These are phyloP conservation scores for Stagonosporopsis chrysanthemi DNA, from an alignment of 2,329 filamentous ascomycete genomes.

Conservation along the genomic window DNA sequence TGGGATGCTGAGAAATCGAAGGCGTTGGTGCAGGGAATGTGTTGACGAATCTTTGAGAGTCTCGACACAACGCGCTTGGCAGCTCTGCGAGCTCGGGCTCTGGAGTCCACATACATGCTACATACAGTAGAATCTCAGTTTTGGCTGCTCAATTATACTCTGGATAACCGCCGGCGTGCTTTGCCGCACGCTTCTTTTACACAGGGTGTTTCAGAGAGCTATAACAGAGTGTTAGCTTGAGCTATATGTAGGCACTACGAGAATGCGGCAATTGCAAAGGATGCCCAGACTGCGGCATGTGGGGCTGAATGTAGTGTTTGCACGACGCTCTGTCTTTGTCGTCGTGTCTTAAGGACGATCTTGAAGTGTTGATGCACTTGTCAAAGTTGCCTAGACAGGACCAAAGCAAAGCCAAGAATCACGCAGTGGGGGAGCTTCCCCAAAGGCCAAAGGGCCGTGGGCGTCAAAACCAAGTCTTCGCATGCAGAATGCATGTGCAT, in stretches of 20 bases:
- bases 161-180: background rate
- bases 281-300: background rate
- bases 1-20: constrained; percentile 30
- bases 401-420: background rate
- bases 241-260: background rate
- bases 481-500: background rate
- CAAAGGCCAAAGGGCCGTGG: background rate
- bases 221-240: background rate
- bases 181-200: background rate
- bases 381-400: background rate
- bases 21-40: constrained; percentile 4
- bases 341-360: background rate
- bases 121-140: background rate
- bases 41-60: background rate
- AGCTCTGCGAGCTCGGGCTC: background rate
- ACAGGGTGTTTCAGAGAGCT: constrained; percentile 1
- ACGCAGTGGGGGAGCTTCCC: background rate
- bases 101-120: background rate
- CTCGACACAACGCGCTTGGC: background rate
- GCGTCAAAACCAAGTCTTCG: background rate
- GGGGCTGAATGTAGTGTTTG: background rate
- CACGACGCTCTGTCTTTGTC: background rate
- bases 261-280: no score
- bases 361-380: background rate
- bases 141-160: background rate